A percentile compares a stretch with the other conserved stretches of the same genome.
Conservation (phyloP, 345 rosid genomes). For the Syzygium aromaticum region DNA sequence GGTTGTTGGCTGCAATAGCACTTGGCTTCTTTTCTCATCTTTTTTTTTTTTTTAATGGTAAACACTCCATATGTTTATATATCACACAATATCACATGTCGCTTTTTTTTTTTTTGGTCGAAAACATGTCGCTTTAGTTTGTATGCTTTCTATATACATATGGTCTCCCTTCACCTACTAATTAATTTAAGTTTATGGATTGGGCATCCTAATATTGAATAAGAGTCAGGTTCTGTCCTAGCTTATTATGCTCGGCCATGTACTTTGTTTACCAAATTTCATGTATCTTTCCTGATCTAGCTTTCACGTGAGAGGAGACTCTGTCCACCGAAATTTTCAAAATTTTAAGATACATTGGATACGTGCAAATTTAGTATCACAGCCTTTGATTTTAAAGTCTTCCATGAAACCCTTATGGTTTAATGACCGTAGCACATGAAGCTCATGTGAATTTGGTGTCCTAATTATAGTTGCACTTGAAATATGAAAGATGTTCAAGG, state of each 20-base stretch:
- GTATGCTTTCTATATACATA: not conserved
- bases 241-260: fast-evolving
- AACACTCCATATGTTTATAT: not conserved
- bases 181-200: fast-evolving
- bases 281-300: too few species aligned
- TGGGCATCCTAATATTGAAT: not conserved
- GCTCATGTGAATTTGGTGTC: not conserved
- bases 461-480: not conserved
- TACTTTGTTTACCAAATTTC: too few species aligned
- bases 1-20: not conserved
- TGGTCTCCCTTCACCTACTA: fast-evolving
- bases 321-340: not conserved
- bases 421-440: not conserved
- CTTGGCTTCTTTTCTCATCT: not conserved
- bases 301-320: not conserved
- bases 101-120: too few species aligned
- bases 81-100: not conserved
- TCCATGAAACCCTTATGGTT: not conserved
- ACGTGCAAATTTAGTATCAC: not conserved
- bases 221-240: not conserved
- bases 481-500: not conserved
- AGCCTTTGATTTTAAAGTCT: not conserved
- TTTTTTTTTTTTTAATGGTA: not conserved
- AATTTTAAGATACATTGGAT: not conserved
- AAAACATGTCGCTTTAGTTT: not conserved